Percentiles rank a stretch among this genome's conserved stretches.
Conservation (phyloP, 2,329 filamentous ascomycete genomes). For the Hypoxylon sp. region DNA sequence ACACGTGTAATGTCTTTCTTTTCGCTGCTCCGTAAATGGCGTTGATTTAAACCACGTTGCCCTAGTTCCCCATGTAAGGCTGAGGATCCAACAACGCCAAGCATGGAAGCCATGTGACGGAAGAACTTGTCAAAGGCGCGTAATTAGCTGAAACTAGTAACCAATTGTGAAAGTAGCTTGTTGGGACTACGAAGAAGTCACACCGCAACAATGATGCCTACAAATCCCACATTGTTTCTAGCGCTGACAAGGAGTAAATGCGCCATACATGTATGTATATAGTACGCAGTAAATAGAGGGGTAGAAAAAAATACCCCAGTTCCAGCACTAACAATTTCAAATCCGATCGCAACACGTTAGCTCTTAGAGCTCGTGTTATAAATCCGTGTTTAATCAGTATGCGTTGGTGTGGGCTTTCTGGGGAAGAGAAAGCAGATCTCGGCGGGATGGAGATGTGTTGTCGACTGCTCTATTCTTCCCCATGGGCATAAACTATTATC, state of each 20-base stretch:
- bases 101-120: slow-evolving; percentile 27
- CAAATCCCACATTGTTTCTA: slow-evolving; percentile 12
- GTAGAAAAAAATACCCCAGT: slow-evolving; percentile 9
- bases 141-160: background rate
- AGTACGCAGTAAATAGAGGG: background rate
- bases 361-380: slow-evolving; percentile 1
- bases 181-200: slow-evolving; percentile 7
- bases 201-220: slow-evolving; percentile 30
- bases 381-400: background rate
- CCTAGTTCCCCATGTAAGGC: slow-evolving; percentile 29
- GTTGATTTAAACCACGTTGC: slow-evolving; percentile 8
- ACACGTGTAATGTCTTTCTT: slow-evolving; percentile 25
- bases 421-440: slow-evolving; percentile 18
- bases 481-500: slow-evolving; percentile 27
- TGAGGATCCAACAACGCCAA: slow-evolving; percentile 25
- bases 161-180: background rate
- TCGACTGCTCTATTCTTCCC: slow-evolving; percentile 28
- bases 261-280: background rate
- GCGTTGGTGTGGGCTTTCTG: slow-evolving; percentile 4
- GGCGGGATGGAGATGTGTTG: slow-evolving; percentile 18
- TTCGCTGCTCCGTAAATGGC: slow-evolving; percentile 9
- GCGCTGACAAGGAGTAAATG: slow-evolving; percentile 26
- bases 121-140: background rate
- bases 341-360: background rate
- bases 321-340: slow-evolving; percentile 1